Conservation (phyloP, 2,329 filamentous ascomycete species). For the Aschersonia sp. region DNA sequence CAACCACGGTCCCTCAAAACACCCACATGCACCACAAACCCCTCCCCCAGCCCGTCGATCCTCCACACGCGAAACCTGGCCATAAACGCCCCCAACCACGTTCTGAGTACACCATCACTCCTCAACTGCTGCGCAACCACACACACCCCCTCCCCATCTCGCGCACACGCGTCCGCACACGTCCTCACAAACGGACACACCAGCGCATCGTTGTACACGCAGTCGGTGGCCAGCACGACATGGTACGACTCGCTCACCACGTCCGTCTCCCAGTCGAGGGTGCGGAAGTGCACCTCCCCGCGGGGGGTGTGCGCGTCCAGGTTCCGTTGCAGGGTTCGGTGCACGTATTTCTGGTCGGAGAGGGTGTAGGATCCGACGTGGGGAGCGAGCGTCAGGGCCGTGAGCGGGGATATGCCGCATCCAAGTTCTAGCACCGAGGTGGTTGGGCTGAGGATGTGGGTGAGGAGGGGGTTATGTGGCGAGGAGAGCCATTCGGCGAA, state of each 20-base stretch:
- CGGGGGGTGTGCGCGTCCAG: slow-evolving; percentile 41
- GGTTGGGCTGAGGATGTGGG: slow-evolving; percentile 26
- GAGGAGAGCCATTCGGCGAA: slow-evolving; percentile 69
- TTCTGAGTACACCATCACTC: slow-evolving; percentile 70
- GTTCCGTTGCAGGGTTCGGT: slow-evolving; percentile 64
- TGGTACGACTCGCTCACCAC: slow-evolving; percentile 41
- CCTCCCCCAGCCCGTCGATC: slow-evolving; percentile 42
- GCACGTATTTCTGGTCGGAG: slow-evolving; percentile 80
- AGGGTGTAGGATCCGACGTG: slow-evolving; percentile 54
- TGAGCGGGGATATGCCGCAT: slow-evolving; percentile 71
- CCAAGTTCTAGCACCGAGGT: slow-evolving; percentile 70
- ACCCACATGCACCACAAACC: slow-evolving; percentile 71
- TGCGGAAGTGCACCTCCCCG: slow-evolving; percentile 32
- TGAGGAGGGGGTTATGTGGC: slow-evolving; percentile 47
- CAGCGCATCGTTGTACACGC: slow-evolving; percentile 85
- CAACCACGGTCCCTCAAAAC: slow-evolving; percentile 29
- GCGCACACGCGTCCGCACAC: slow-evolving; percentile 57
- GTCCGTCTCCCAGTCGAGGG: slow-evolving; percentile 75
- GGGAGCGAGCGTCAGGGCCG: slow-evolving; percentile 54
- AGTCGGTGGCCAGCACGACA: slow-evolving; percentile 73
- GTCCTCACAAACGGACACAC: slow-evolving; percentile 71
- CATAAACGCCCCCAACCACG: slow-evolving; percentile 60
- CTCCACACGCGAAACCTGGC: slow-evolving; percentile 61
- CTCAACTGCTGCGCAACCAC: slow-evolving; percentile 83
- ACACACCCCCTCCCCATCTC: slow-evolving; percentile 45